phyloP scores from a whole-genome alignment of 2,329 filamentous ascomycete genomes.

The Didymellaceae sp. region DNA sequence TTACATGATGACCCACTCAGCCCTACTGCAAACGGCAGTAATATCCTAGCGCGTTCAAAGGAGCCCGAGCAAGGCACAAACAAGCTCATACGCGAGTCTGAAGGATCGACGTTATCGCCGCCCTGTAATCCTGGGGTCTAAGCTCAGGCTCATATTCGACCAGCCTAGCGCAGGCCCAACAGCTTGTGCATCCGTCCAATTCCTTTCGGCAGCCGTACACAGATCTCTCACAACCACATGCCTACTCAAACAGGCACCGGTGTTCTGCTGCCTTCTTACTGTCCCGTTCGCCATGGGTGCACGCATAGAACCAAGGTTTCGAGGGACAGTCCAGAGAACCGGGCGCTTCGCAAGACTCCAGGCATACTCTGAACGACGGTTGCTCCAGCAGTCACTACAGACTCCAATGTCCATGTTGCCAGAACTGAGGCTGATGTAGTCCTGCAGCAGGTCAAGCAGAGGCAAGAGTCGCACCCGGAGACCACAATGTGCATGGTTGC shows the following conservation, averaged over 20 bases:
- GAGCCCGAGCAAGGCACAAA: neutral
- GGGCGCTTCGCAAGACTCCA: slow-evolving; percentile 56
- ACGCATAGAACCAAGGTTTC: slow-evolving; percentile 28
- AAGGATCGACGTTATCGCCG: neutral
- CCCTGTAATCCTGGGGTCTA: slow-evolving; percentile 14
- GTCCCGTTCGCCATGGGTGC: slow-evolving; percentile 18
- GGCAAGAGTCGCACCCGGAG: slow-evolving; percentile 70
- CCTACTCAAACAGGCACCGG: slow-evolving; percentile 40
- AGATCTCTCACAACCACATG: slow-evolving; percentile 46
- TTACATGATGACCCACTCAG: too few species aligned
- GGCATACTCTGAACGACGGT: slow-evolving; percentile 48
- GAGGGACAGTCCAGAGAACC: slow-evolving; percentile 49
- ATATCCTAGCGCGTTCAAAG: neutral
- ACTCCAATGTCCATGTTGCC: slow-evolving; percentile 51
- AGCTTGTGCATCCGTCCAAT: slow-evolving; percentile 42
- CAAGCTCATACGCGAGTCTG: neutral
- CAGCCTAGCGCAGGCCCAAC: slow-evolving; percentile 22
- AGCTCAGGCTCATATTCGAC: slow-evolving; percentile 11
- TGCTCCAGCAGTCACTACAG: slow-evolving; percentile 54
- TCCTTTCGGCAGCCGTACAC: slow-evolving; percentile 48
- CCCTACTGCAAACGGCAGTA: neutral
- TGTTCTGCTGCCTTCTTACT: slow-evolving; percentile 31
- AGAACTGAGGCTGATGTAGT: slow-evolving; percentile 45
- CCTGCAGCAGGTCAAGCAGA: slow-evolving; percentile 68
- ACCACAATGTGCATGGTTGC: slow-evolving; percentile 75